These are phyloP conservation scores for Alternaria sp. DNA, from an alignment of 2,329 filamentous ascomycete species.

Conservation along the genomic window DNA sequence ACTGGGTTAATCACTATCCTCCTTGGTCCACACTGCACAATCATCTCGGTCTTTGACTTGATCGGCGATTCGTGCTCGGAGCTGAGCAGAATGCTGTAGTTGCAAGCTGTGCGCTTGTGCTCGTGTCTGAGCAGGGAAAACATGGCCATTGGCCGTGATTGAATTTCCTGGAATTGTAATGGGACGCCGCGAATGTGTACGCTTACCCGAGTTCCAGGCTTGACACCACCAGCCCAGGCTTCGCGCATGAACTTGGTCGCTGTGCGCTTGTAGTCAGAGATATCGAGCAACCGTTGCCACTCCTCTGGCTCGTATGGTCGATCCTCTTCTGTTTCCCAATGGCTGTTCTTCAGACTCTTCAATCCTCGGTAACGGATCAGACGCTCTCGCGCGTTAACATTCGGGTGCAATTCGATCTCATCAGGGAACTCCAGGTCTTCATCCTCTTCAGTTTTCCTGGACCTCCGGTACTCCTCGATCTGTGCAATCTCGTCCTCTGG, in stretches of 20 bases:
- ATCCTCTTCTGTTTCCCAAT: conserved; percentile 91
- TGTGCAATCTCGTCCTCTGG: conserved; percentile 86
- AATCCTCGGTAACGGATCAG: conserved; percentile 87
- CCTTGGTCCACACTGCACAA: conserved; percentile 89
- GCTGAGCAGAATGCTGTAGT: conserved; percentile 87
- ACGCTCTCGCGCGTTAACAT: conserved; percentile 84
- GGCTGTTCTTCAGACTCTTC: conserved; percentile 87
- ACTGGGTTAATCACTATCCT: conserved; percentile 83
- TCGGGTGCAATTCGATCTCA: conserved; percentile 91
- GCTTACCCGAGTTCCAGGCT: conserved; percentile 81
- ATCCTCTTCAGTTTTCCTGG: conserved; percentile 79
- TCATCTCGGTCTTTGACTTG: conserved; percentile 89
- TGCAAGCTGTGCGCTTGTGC: conserved; percentile 86
- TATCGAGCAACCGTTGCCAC: conserved; percentile 84
- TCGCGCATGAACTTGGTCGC: conserved; percentile 80
- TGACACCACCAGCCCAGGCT: conserved; percentile 85
- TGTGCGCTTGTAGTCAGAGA: conserved; percentile 88
- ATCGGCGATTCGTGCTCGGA: conserved; percentile 78
- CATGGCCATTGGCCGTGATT: conserved; percentile 71
- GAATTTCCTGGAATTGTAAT: conserved; percentile 60
- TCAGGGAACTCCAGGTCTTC: conserved; percentile 97
- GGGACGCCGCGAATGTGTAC: conserved; percentile 74
- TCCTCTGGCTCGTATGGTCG: conserved; percentile 85
- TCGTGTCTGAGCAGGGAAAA: conserved; percentile 93
- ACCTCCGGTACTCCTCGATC: conserved; percentile 80